Percentiles rank a stretch among this genome's conserved stretches.
Conservation (phyloP, 176 grass and related monocot species). For the Urochloa ruziziensis region DNA sequence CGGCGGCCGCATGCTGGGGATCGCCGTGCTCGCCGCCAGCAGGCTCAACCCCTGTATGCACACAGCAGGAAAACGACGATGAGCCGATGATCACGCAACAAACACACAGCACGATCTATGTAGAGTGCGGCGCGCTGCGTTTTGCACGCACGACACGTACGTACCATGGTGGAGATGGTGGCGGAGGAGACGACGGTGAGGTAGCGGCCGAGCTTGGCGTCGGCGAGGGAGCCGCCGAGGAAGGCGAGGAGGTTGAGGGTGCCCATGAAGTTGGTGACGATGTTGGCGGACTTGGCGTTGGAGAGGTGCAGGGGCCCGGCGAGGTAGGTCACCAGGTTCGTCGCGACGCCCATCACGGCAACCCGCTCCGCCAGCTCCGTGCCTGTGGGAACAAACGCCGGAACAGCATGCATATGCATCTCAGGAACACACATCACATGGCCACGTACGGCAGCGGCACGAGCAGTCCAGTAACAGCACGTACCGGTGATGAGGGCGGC, state of each 20-base stretch:
- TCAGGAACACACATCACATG: background rate
- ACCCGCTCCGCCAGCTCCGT: conserved; percentile 79
- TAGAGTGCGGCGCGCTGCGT: too few relatives aligned
- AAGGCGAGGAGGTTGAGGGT: conserved; percentile 65
- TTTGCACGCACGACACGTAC: background rate
- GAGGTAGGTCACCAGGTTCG: conserved; percentile 74
- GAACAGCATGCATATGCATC: background rate
- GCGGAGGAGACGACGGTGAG: conserved; percentile 52
- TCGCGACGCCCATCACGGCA: conserved; percentile 71
- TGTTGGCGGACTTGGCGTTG: conserved; percentile 60
- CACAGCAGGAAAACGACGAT: background rate
- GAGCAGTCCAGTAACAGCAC: background rate
- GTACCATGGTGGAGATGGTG: conserved; percentile 32
- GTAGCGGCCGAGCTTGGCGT: conserved; percentile 72
- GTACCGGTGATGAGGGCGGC: conserved; percentile 54
- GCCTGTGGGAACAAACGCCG: conserved; percentile 33
- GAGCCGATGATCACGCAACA: too few relatives aligned
- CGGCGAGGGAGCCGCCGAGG: conserved; percentile 65
- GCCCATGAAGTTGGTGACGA: conserved; percentile 79
- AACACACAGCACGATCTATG: too few relatives aligned
- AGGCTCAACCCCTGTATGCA: conserved; percentile 64
- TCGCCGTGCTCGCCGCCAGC: conserved; percentile 45
- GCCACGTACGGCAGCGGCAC: background rate
- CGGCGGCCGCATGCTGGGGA: conserved; percentile 49
- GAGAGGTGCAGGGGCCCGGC: conserved; percentile 51